phyloP scores from a whole-genome alignment of 108 stramenopile genomes.

The Thalassiosira profunda region DNA sequence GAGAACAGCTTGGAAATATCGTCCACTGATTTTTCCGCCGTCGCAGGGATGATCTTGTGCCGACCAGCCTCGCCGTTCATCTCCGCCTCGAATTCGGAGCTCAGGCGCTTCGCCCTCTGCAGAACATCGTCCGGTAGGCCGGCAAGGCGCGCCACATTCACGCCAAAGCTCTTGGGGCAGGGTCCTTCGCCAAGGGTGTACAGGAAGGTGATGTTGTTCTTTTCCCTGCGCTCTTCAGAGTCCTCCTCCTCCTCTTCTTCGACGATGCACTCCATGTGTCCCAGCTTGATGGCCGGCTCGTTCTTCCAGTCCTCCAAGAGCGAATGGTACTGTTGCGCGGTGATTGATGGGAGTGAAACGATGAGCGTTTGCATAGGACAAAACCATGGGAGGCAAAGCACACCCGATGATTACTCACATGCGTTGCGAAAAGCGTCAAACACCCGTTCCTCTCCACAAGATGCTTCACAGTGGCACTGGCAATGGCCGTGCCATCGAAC shows the following conservation, averaged over 20 bases:
- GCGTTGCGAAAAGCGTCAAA: slow-evolving; percentile 97
- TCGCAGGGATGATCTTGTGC: slow-evolving; percentile 34
- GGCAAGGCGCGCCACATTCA: slow-evolving; percentile 98
- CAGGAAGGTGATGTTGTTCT: slow-evolving; percentile 94
- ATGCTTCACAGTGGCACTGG: slow-evolving; percentile 95
- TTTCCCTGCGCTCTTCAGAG: too few species aligned
- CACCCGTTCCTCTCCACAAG: slow-evolving; percentile 91
- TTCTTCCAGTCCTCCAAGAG: slow-evolving; percentile 95
- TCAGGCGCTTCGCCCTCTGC: slow-evolving; percentile 73
- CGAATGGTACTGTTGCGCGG: too few species aligned
- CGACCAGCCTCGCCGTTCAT: slow-evolving; percentile 50
- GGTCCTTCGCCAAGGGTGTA: slow-evolving; percentile 96
- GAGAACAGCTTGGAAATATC: slow-evolving; percentile 13
- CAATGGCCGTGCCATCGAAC: slow-evolving; percentile 99
- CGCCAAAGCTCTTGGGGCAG: slow-evolving; percentile 98
- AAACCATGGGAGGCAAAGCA: too few species aligned
- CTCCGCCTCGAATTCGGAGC: slow-evolving; percentile 83
- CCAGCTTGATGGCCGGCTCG: slow-evolving; percentile 82
- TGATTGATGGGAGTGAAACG: too few species aligned
- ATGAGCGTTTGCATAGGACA: too few species aligned
- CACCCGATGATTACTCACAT: too few species aligned
- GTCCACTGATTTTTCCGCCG: slow-evolving; percentile 7
- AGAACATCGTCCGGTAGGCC: slow-evolving; percentile 96
- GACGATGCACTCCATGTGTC: slow-evolving; percentile 99
- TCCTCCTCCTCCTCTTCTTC: slow-evolving; percentile 62